Base-by-base conservation (phyloP, 2,329 filamentous ascomycete species). In the Aspergillus quadricinctus region DNA sequence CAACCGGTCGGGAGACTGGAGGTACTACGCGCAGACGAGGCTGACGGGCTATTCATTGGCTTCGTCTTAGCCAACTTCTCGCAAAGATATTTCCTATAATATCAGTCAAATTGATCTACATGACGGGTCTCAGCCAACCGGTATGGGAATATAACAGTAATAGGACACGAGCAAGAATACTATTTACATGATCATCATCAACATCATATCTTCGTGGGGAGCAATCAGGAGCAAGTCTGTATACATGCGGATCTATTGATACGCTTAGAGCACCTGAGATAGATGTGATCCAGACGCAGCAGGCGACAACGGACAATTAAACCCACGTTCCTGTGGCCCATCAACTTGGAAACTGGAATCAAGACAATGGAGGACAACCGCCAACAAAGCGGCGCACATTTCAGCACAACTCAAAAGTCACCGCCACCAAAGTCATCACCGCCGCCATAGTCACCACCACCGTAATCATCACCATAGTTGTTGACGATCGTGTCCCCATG, bases 401-500 rank as follows among this genome's bases (percentile, higher is more conserved):
- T 37, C 31, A 37, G 14, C 31, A 37, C n/a, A 35, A 37, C 14
- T 37, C 31, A 31, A 57, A 63, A 54, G 23, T 52, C 59, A 21
- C 57, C 59, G 43, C 51, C 53, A 23, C 51, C 53, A 23, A 69
- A 69, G 55, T 67, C 69, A 52, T 64, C 66, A 40, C 65, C 66
- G 17, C 63, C 66, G 48, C 64, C 57, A 50, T 58, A 61, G 50
- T 62, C 68, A 23, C 64, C 68, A 23, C 64, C 69, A 55, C 63
- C 64, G 49, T 70, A 59, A 57, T 67, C 64, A 55, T 62, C 60
- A 58, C 67, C 60, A 62, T 74, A 58, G 37, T 72, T 64, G 56
- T 79, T 78, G 23, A 65, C 4, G 11, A 46, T 17, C 5, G 43
- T 46, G 21, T 46, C 43, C 21, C 43, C 53, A 51, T 81, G 64